phyloP scores from a whole-genome alignment of 2,329 filamentous ascomycete genomes.

The Verticillium dahliae region DNA sequence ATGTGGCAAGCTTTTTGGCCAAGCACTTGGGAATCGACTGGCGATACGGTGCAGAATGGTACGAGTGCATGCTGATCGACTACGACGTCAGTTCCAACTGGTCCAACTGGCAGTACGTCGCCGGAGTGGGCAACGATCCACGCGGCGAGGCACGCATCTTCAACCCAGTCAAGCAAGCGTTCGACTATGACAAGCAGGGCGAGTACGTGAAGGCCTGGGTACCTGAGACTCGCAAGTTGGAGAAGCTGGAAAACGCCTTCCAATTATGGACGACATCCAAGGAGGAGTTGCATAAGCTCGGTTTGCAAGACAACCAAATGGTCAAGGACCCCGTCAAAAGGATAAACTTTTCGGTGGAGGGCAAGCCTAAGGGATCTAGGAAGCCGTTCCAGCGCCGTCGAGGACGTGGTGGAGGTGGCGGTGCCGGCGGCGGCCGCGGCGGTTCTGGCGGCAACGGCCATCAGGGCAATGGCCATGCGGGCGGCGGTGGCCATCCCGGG shows the following conservation, averaged over 20 bases:
- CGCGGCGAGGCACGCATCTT: conserved; percentile 66
- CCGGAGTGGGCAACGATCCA: conserved; percentile 75
- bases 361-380: conserved; percentile 32
- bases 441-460: conserved; percentile 1
- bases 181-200: conserved; percentile 68
- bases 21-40: conserved; percentile 73
- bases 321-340: conserved; percentile 59
- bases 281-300: conserved; percentile 49
- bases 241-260: conserved; percentile 53
- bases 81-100: conserved; percentile 74
- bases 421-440: background rate
- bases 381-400: conserved; percentile 22
- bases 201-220: conserved; percentile 70
- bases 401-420: conserved; percentile 10
- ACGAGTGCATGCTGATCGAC: conserved; percentile 67
- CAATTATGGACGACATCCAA: conserved; percentile 61
- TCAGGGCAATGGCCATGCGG: background rate
- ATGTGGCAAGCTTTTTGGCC: conserved; percentile 66
- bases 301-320: conserved; percentile 54
- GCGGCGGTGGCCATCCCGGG: background rate
- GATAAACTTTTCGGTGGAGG: conserved; percentile 57
- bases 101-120: conserved; percentile 79
- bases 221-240: conserved; percentile 53
- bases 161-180: conserved; percentile 75
- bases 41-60: conserved; percentile 78